Base-by-base conservation (phyloP, 1,284 basidiomycete species). In the Cutaneotrichosporon arboriforme region DNA sequence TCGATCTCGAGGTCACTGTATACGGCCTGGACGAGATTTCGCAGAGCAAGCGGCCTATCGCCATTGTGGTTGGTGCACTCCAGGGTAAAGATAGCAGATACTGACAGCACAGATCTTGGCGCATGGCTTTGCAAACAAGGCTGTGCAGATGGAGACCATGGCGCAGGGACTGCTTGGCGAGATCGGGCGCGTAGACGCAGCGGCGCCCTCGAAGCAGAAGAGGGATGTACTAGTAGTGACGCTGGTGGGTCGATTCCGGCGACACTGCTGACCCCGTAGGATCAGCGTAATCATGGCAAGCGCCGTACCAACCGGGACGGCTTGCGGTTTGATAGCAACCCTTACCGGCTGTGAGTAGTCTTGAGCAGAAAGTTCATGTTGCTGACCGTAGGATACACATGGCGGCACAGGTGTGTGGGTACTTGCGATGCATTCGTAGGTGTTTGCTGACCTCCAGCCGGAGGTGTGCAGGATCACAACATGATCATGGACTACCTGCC, bases 401-500 rank as follows among this genome's bases (percentile, higher is more conserved):
- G 85, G 87, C 85, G 58, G 76, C 81, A 12, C 83, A 83, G 38
- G 66, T 73, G 37, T 38, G 49, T 45, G 23, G 31, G 49, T 53
- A 63, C 55, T 15, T 33, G 44, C 35, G 21, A 14, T 40, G 13
- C 20, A 8, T 8, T 34, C 23, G 79, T 84, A 36, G 17, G 42
- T 52, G 21, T 8, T 14, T 1, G 18, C 31, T 49, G 18, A 36
- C 33, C 2, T 1, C 4, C 41, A 73, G 70, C 77, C 49, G 90
- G 90, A 2, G 87, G 87, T 0, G 83, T 84, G 2, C 76, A 80
- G 37, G 91, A 94, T 64, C 81, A 90, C 8, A 84, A 85, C 0
- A 84, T 86, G 72, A 68, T 94, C 52, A 85, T 92, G 58, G 88
- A 92, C 68, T 86, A 88, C 64, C 77, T 94, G 2, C 82, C 85